Evolutionary conservation across 441 rosid genomes (phyloP).

Genomic region (Gossypium trilobum): DNA sequence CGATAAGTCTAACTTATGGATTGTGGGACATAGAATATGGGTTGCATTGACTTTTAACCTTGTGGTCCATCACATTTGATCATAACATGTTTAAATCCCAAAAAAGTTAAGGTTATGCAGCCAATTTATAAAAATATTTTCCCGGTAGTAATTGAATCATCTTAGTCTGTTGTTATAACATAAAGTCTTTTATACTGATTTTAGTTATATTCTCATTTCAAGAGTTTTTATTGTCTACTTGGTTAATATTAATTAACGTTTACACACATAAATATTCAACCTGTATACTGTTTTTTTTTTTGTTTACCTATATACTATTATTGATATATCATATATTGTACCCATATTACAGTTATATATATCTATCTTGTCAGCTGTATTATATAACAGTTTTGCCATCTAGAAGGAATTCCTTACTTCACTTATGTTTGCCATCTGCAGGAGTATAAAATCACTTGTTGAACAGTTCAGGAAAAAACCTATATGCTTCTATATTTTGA

Average conservation of each 20-base stretch:
- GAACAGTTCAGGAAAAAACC: constrained; percentile 67
- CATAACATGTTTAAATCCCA: neutral
- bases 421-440: constrained; percentile 24
- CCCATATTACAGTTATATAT: neutral
- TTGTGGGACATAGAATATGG: neutral
- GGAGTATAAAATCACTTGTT: constrained; percentile 68
- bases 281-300: neutral
- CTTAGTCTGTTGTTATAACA: neutral
- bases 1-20: neutral
- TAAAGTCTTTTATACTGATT: neutral
- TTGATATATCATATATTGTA: neutral
- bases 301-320: neutral
- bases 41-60: neutral
- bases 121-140: neutral
- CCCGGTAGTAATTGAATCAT: neutral
- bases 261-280: neutral
- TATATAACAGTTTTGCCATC: constrained; percentile 5
- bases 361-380: neutral
- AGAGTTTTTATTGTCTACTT: constrained; percentile 2
- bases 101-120: neutral
- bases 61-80: neutral
- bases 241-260: neutral
- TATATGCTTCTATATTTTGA: constrained; percentile 82
- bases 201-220: neutral
- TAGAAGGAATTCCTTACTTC: neutral